Conservation (phyloP, 345 rosid genomes). For the Conringia planisiliqua region DNA sequence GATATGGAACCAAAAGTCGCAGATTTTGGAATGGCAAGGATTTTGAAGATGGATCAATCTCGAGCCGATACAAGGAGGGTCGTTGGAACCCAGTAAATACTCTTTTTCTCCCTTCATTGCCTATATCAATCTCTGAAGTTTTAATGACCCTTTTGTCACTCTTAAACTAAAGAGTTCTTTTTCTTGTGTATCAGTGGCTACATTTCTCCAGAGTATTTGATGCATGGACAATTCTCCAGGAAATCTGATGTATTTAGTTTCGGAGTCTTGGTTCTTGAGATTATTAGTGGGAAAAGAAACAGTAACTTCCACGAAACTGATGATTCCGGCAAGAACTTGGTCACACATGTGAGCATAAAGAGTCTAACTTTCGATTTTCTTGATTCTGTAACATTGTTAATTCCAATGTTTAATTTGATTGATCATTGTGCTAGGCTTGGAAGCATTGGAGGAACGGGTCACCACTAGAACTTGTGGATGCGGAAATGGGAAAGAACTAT, state of each 20-base stretch:
- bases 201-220: conserved; percentile 42
- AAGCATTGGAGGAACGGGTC: conserved; percentile 42
- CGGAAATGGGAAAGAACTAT: conserved; percentile 15
- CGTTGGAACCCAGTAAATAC: conserved; percentile 39
- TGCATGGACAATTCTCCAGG: conserved; percentile 34
- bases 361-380: not conserved
- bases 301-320: conserved; percentile 21
- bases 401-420: not conserved
- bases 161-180: not conserved
- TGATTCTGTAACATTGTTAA: not conserved
- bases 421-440: conserved; percentile 37
- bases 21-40: conserved; percentile 63
- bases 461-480: conserved; percentile 41
- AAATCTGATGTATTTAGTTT: conserved; percentile 38
- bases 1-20: conserved; percentile 56
- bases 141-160: not conserved
- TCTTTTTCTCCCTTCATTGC: not conserved
- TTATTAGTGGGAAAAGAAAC: conserved; percentile 25
- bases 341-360: conserved; percentile 35
- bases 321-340: not conserved
- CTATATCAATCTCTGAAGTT: not conserved
- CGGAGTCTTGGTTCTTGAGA: conserved; percentile 31
- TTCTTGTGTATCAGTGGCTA: conserved; percentile 29
- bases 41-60: conserved; percentile 34
- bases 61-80: conserved; percentile 41